Percentiles rank a stretch among this genome's conserved stretches.
These are phyloP conservation scores for Carpinus viminea DNA, from an alignment of 306 rosid species.

Conservation along the genomic window DNA sequence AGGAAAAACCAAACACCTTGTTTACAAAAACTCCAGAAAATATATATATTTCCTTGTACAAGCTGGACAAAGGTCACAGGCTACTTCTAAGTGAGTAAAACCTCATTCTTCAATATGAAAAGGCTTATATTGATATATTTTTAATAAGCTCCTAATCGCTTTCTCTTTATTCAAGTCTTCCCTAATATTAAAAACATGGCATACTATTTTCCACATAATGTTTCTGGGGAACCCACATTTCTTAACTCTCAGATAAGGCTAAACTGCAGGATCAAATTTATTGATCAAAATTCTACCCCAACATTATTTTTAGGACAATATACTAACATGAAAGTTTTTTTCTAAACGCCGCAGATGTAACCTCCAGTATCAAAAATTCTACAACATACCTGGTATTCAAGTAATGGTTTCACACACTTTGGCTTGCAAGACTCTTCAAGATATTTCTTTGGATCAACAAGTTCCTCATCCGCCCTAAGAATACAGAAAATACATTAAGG, in stretches of 20 bases:
- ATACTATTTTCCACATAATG: neutral
- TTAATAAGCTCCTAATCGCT: neutral
- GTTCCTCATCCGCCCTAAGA: conserved; percentile 96
- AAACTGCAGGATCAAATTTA: no score
- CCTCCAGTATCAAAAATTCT: neutral
- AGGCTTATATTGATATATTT: neutral
- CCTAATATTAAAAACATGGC: neutral
- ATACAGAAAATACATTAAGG: neutral
- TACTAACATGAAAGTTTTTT: neutral
- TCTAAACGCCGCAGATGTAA: neutral
- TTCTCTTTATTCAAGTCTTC: neutral
- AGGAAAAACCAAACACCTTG: neutral
- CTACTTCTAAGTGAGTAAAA: neutral
- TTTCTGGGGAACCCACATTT: neutral
- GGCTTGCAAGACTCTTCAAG: conserved; percentile 91
- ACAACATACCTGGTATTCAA: conserved; percentile 73
- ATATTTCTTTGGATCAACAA: conserved; percentile 83
- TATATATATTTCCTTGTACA: neutral
- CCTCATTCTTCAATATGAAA: neutral
- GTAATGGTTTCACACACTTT: conserved; percentile 87
- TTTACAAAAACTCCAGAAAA: neutral
- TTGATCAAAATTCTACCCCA: no score
- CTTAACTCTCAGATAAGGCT: no score
- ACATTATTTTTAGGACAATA: neutral
- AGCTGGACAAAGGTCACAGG: neutral